These are phyloP conservation scores for Penicillium sp. DNA, from an alignment of 2,329 filamentous ascomycete species.

Conservation along the genomic window DNA sequence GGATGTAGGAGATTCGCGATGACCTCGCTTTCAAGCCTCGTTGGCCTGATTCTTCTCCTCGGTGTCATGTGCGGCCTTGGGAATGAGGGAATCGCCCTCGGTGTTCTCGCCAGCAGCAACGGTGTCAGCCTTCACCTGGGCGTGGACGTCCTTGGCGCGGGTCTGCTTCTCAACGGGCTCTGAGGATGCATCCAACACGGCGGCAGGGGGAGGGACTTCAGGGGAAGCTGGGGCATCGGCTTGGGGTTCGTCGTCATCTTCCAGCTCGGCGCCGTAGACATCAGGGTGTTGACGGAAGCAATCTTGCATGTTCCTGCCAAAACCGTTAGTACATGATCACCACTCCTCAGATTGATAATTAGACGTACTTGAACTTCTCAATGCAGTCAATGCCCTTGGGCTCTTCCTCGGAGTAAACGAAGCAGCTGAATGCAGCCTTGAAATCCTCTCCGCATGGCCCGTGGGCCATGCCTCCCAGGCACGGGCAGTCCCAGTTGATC, in stretches of 20 bases:
- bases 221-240: constrained; percentile 32
- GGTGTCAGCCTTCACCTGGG: constrained; percentile 25
- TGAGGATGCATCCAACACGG: constrained; percentile 28
- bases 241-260: constrained; percentile 62
- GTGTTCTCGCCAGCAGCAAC: constrained; percentile 24
- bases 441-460: constrained; percentile 96
- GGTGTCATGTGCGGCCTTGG: constrained; percentile 52
- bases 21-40: constrained; percentile 21
- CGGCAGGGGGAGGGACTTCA: constrained; percentile 15
- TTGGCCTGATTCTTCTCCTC: constrained; percentile 24
- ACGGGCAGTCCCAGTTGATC: constrained; percentile 99
- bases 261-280: constrained; percentile 84
- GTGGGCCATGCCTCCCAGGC: constrained; percentile 92
- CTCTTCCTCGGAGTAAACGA: constrained; percentile 91
- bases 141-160: constrained; percentile 23
- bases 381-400: constrained; percentile 98
- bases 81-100: constrained; percentile 49
- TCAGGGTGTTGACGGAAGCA: constrained; percentile 94
- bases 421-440: constrained; percentile 94
- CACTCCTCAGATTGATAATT: not conserved
- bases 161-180: constrained; percentile 28
- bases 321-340: constrained; percentile 29
- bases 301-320: constrained; percentile 82
- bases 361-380: constrained; percentile 87
- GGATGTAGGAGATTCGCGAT: constrained; percentile 2